Conservation (phyloP, 352 stramenopile species). For the Saprolegnia diclina region DNA sequence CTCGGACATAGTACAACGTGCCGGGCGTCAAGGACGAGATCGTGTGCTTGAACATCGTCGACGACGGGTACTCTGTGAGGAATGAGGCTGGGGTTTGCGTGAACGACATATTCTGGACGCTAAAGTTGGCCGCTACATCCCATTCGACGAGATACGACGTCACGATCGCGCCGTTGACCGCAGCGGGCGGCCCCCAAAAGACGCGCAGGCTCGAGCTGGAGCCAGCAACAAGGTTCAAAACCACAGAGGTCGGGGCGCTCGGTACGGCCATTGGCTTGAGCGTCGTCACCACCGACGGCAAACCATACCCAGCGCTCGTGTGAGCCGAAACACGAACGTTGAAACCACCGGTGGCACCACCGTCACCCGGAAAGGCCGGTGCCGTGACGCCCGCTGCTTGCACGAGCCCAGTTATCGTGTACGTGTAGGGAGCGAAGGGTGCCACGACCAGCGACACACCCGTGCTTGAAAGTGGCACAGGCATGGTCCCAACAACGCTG, state of each 20-base stretch:
- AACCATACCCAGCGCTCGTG: slow-evolving; percentile 56
- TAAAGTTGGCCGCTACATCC: slow-evolving; percentile 51
- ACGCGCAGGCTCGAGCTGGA: slow-evolving; percentile 64
- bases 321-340: slow-evolving; percentile 55
- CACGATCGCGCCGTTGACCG: slow-evolving; percentile 74
- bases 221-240: slow-evolving; percentile 71
- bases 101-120: slow-evolving; percentile 31
- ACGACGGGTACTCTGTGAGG: slow-evolving; percentile 39
- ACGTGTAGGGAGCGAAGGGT: slow-evolving; percentile 45
- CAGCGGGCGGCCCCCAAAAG: slow-evolving; percentile 81
- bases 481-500: slow-evolving; percentile 36
- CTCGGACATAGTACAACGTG: slow-evolving; percentile 42
- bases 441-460: slow-evolving; percentile 47
- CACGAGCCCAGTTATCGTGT: slow-evolving; percentile 43
- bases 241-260: slow-evolving; percentile 56
- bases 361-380: slow-evolving; percentile 37
- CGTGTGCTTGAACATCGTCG: slow-evolving; percentile 64
- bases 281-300: slow-evolving; percentile 42
- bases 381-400: slow-evolving; percentile 35
- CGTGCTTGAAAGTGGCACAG: slow-evolving; percentile 34
- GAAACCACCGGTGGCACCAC: slow-evolving; percentile 44
- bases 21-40: slow-evolving; percentile 44
- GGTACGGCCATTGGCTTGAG: slow-evolving; percentile 89
- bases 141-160: slow-evolving; percentile 88
- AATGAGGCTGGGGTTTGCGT: slow-evolving; percentile 46